A percentile compares a stretch with the other conserved stretches of the same genome.
These are phyloP conservation scores for Besnoitia besnoiti DNA, from an alignment of 169 alveolate species.

Conservation along the genomic window DNA sequence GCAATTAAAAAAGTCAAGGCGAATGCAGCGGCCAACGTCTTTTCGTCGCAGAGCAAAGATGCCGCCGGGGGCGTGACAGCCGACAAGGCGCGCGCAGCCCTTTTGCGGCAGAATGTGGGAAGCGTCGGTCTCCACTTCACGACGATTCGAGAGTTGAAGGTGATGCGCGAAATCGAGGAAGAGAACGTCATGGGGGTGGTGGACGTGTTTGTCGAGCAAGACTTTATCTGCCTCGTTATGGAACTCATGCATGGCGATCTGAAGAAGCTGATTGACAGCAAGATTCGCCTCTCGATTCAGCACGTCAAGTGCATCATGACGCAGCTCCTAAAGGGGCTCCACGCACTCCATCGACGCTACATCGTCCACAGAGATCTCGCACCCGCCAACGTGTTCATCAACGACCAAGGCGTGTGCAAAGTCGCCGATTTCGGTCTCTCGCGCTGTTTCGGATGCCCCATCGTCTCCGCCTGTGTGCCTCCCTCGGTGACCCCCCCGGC, in stretches of 20 bases:
- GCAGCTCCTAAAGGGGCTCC: constrained; percentile 70
- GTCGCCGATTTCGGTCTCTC: constrained; percentile 92
- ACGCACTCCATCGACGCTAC: constrained; percentile 68
- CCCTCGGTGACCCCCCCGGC: background rate
- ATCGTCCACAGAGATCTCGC: constrained; percentile 75
- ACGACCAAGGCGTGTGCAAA: constrained; percentile 69
- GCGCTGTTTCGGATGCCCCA: constrained; percentile 76
- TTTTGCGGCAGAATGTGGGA: constrained; percentile 71
- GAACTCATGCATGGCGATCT: constrained; percentile 90
- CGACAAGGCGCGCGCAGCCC: background rate
- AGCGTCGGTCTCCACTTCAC: constrained; percentile 85
- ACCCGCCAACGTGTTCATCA: constrained; percentile 82
- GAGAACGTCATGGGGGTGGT: constrained; percentile 62
- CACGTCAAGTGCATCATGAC: constrained; percentile 79
- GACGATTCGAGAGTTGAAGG: constrained; percentile 84
- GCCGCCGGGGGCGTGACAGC: background rate
- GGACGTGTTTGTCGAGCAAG: constrained; percentile 80
- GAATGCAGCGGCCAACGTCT: background rate
- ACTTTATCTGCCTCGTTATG: constrained; percentile 79
- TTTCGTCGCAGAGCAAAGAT: background rate
- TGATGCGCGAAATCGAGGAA: constrained; percentile 78
- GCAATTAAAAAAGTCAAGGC: constrained; percentile 86
- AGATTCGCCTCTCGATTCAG: constrained; percentile 78
- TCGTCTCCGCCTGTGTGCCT: constrained; percentile 29
- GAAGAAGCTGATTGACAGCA: constrained; percentile 81